These are phyloP conservation scores for Physcomitrium patens DNA, from an alignment of 225 moss, liverwort and hornwort genomes.

Conservation along the genomic window DNA sequence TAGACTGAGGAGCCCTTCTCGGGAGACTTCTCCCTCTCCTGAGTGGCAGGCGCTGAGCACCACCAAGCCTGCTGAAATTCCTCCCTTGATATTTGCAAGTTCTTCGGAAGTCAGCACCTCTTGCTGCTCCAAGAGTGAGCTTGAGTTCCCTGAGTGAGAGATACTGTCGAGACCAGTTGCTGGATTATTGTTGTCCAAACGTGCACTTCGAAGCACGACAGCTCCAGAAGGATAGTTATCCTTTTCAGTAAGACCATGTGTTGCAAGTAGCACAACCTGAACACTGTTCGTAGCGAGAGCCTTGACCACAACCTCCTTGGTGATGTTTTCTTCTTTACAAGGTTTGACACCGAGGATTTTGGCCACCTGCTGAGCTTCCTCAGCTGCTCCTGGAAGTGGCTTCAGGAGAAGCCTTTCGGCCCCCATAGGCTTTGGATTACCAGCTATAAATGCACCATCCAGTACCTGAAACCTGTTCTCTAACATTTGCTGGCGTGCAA, in stretches of 20 bases:
- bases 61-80: constrained; percentile 42
- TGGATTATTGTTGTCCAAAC: constrained; percentile 20
- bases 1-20: constrained; percentile 36
- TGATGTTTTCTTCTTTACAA: constrained; percentile 32
- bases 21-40: constrained; percentile 24
- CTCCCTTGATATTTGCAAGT: constrained; percentile 21
- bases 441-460: constrained; percentile 40
- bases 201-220: constrained; percentile 2
- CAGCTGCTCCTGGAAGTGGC: constrained; percentile 29
- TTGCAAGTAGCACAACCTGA: constrained; percentile 41
- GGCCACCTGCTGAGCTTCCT: constrained; percentile 39
- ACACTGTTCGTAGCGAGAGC: constrained; percentile 17
- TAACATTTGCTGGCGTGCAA: constrained; percentile 4
- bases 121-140: background rate
- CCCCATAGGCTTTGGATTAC: constrained; percentile 38
- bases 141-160: background rate
- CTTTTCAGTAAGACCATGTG: constrained; percentile 28
- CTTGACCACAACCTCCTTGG: constrained; percentile 31
- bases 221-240: constrained; percentile 28
- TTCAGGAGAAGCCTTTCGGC: constrained; percentile 6
- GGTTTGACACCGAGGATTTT: constrained; percentile 36
- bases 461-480: constrained; percentile 13
- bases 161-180: background rate
- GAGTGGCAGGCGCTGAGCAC: constrained; percentile 35
- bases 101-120: constrained; percentile 31